Base-by-base conservation (phyloP, 2,329 filamentous ascomycete genomes). In the Metarhizium sp. region DNA sequence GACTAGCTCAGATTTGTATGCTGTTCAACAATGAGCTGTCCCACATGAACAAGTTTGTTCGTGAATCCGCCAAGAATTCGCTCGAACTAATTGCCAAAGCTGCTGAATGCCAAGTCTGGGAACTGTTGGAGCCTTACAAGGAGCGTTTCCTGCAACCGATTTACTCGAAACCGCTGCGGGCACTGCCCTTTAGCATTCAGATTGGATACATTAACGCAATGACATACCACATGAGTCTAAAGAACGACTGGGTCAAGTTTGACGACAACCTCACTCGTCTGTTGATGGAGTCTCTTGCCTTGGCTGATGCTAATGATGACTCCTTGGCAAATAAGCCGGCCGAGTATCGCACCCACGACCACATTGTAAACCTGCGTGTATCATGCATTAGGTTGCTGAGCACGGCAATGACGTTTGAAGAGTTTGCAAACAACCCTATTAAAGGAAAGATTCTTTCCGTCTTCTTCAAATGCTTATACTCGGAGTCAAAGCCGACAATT, bases 181-280 rank as follows among this genome's bases (percentile, higher is more conserved):
- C 94, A 0, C 75, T 99, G 58, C 94, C 94, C 0, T 99, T 99
- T 66, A 81, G 90, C 5, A 92, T 90, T 2, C 95, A 99, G 73
- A 99, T 99, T 62, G 95, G 94, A 4, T 97, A 95, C 66, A 96
- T 99, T 62, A 95, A 99, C 68, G 94, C 94, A 1, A 91, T 99
- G 66, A 96, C 90, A 0, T 99, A 95, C 70, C 95, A 95, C 66
- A 82, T 99, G 74, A 86, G 87, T 55, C 78, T 99, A 51, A 92
- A 95, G 68, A 85, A 87, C 51, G 88, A 94, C 60, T 92, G 96
- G 64, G 84, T 99, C 30, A 84, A 86, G 7, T 96, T 97, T 68
- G 94, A 96, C 61, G 92, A 97, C 51, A 85, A 92, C 59, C 78
- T 97, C 30, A 95, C 94, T 61, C 83, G 94, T 48, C 76, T 99